Evolutionary conservation across 1,139 yeast genomes (phyloP).

Genomic region (Yamadazyma spencermartinsiae): DNA sequence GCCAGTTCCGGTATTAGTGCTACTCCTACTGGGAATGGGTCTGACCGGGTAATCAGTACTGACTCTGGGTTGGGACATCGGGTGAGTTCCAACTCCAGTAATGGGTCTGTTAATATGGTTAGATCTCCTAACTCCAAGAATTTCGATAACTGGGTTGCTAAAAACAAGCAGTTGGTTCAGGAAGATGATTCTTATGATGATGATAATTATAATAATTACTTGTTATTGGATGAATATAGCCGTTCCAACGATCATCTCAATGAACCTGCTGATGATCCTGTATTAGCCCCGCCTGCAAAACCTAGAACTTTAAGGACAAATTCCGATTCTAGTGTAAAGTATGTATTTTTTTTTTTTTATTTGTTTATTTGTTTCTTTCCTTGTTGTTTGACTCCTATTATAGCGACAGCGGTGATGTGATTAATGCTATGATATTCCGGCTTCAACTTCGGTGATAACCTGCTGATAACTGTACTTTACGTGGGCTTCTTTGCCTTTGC

Average conservation of each 20-base stretch:
- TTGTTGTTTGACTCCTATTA: too few species aligned
- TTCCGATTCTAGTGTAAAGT: conserved; percentile 45
- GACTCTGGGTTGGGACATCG: conserved; percentile 7
- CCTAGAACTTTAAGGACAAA: conserved; percentile 15
- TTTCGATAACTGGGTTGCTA: conserved; percentile 55
- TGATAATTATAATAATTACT: conserved; percentile 18
- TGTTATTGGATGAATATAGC: conserved; percentile 9
- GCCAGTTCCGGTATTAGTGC: conserved; percentile 8
- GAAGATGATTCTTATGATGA: conserved; percentile 45
- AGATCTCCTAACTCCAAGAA: conserved; percentile 25
- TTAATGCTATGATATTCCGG: too few species aligned
- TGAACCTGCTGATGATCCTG: not conserved
- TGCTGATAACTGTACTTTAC: not conserved
- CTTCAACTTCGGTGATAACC: not conserved
- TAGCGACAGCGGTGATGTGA: too few species aligned
- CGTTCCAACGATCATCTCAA: conserved; percentile 13
- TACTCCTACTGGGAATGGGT: too few species aligned
- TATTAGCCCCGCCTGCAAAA: conserved; percentile 16
- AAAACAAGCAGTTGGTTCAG: conserved; percentile 45
- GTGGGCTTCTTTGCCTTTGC: not conserved
- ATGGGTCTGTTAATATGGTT: conserved; percentile 14
- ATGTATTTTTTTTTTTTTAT: conserved; percentile 18
- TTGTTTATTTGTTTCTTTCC: too few species aligned
- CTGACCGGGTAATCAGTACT: conserved; percentile 7
- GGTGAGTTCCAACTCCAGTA: conserved; percentile 15